phyloP scores from a whole-genome alignment of 2,329 filamentous ascomycete species.

The Lithohypha guttulata region DNA sequence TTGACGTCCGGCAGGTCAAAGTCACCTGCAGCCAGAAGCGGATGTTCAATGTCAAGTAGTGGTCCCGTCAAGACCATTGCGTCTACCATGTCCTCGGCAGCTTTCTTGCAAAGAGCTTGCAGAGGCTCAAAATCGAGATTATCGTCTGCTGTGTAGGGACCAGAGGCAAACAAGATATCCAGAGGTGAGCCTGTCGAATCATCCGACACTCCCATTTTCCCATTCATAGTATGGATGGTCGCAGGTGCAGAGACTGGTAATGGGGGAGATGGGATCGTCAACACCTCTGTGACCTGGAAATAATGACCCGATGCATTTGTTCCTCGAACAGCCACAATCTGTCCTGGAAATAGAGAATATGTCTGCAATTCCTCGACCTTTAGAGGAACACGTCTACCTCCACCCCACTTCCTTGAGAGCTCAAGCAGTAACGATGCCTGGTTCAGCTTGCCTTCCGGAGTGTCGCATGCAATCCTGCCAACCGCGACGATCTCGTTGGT shows the following conservation, averaged over 20 bases:
- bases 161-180: conserved; percentile 66
- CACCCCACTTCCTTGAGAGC: conserved; percentile 72
- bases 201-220: conserved; percentile 55
- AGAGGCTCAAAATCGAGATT: conserved; percentile 85
- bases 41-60: conserved; percentile 86
- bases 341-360: conserved; percentile 86
- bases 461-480: conserved; percentile 82
- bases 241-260: conserved; percentile 59
- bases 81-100: conserved; percentile 64
- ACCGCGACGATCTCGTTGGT: conserved; percentile 82
- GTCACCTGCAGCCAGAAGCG: conserved; percentile 69
- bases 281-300: conserved; percentile 67
- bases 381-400: conserved; percentile 69
- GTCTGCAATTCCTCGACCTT: conserved; percentile 57
- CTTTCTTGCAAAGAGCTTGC: conserved; percentile 66
- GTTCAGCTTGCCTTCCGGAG: conserved; percentile 76
- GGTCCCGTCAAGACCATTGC: conserved; percentile 71
- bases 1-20: conserved; percentile 63
- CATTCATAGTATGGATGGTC: conserved; percentile 56
- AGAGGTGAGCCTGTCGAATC: conserved; percentile 52
- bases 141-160: conserved; percentile 85
- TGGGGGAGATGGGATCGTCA: conserved; percentile 63
- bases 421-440: conserved; percentile 77
- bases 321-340: conserved; percentile 78
- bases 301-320: conserved; percentile 77